Base-by-base conservation (phyloP, 352 stramenopile species). In the Saprolegnia parasitica region DNA sequence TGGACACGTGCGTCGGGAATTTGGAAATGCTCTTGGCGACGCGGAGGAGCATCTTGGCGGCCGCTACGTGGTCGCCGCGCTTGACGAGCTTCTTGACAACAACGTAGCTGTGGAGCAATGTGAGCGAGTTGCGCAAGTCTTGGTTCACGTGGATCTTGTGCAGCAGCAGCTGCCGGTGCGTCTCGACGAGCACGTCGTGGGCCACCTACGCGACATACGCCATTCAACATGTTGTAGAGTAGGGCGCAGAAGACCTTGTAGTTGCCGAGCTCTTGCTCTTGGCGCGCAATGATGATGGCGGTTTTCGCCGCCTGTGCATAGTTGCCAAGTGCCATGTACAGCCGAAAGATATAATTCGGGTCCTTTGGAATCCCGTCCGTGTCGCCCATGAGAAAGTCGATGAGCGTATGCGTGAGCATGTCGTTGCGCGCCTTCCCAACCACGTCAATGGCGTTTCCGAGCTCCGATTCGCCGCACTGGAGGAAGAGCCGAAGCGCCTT, bases 341-440 rank as follows among this genome's bases (percentile, higher is more conserved):
- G 73, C 0, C 91, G 84, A 65, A 98, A 98, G 62, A 98, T 98
- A 71, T 98, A 95, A 71, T 97, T 93, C 5, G 92, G 91, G 67
- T 98, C 94, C 74, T 98, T 97, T 0, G 89, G 89, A 58, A 97
- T 94, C 32, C 93, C 93, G 71, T 97, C 91, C 46, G 88, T 90
- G 72, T 98, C 94, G 45, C 92, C 92, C 87, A 98, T 98, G n/a
- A 98, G 76, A 63, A 96, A 95, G 71, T 98, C 94, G 71, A 98
- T 98, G 40, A 98, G 74, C 50, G 89, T 96, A 78, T 98, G 91
- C 55, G 93, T 98, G 55, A 98, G 81, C 83, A 96, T 95, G 74
- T 98, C 91, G 74, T 96, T 96, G 39, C 90, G 86, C 20, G 89
- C 90, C 57, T 93, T 94, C 15, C 92, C 94, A 18, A 98, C 93